Evolutionary conservation across 352 stramenopile species (phyloP).

Genomic region (Pythium apleroticum): DNA sequence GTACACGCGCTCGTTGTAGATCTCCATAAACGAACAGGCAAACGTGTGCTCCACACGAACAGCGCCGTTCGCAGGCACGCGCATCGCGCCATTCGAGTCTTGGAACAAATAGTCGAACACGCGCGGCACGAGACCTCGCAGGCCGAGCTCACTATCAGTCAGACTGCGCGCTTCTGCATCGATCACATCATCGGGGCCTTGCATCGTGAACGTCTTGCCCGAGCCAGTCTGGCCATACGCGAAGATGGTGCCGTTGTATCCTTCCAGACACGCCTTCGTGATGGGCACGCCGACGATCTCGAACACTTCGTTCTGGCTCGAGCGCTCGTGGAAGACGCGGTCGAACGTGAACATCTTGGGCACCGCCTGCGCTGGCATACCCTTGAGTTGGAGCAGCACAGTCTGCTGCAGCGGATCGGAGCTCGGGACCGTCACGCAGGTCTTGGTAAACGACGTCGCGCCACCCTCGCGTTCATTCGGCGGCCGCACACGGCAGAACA

Average conservation of each 20-base stretch:
- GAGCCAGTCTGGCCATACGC: constrained; percentile 84
- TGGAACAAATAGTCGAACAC: constrained; percentile 87
- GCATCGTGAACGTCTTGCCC: constrained; percentile 88
- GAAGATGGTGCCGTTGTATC: constrained; percentile 89
- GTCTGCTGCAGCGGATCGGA: constrained; percentile 53
- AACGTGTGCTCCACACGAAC: constrained; percentile 63
- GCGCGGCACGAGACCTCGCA: constrained; percentile 72
- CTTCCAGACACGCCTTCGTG: constrained; percentile 69
- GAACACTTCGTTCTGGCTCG: constrained; percentile 92
- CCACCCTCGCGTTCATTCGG: constrained; percentile 73
- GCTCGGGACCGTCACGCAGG: constrained; percentile 57
- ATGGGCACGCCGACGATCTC: constrained; percentile 83
- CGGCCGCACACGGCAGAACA: constrained; percentile 86
- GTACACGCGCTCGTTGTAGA: constrained; percentile 98
- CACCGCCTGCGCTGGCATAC: constrained; percentile 25
- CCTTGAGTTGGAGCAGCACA: constrained; percentile 55
- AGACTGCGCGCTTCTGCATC: constrained; percentile 36
- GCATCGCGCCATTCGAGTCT: constrained; percentile 31
- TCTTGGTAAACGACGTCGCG: constrained; percentile 45
- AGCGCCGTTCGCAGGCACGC: constrained; percentile 7
- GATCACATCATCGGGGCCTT: constrained; percentile 71
- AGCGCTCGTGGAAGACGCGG: constrained; percentile 86
- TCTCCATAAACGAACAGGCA: constrained; percentile 93
- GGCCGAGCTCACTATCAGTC: constrained; percentile 33
- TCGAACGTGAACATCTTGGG: constrained; percentile 90